Base-by-base conservation (phyloP, 1,284 basidiomycete genomes). In the Neonothopanus nambi region DNA sequence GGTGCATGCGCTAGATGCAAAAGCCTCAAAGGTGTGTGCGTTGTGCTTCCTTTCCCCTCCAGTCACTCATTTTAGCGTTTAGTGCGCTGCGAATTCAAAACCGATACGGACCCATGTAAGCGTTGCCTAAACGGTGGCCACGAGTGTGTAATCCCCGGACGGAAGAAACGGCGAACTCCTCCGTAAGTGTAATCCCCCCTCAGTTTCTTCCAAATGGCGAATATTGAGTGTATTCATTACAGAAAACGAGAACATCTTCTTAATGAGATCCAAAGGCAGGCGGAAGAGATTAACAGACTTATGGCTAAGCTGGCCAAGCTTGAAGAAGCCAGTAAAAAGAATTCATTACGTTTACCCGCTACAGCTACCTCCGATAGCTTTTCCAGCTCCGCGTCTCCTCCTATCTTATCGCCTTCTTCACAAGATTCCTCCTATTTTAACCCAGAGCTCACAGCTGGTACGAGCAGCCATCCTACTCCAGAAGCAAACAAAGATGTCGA, bases 231-330 rank as follows among this genome's bases (percentile, higher is more conserved):
- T 36, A 59, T 39, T 46, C 15, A 48, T 26, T 47, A 38, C 42
- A 84, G 87, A 40, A 90, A 91, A 77, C 85, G 89, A 13, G 89
- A 91, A 63, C 75, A 86, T 61, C 74, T 92, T 23, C 73, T 91
- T 51, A 83, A 79, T 57, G 76, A 89, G 66, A 91, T 91, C 55
- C 81, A 81, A 39, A 77, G 82, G 33, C 88, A 91, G 60, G 85
- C 87, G 5, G 72, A 78, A 3, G 78, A 86, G 65, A 91, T 90
- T 37, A 75, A 83, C 60, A 74, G 80, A 20, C 73, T 90, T 42
- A 87, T 89, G 81, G 70, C 73, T 1, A 76, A 86, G 62, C 75
- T 89, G 23, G 70, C 73, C 2, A 76, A 85, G 63, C 75, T 89
- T 20, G 85, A 87, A 59, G 65, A 65, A 35, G 62, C 56, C 1